Evolutionary conservation across 2,329 filamentous ascomycete genomes (phyloP).

Genomic region (Trematosphaeria pertusa): DNA sequence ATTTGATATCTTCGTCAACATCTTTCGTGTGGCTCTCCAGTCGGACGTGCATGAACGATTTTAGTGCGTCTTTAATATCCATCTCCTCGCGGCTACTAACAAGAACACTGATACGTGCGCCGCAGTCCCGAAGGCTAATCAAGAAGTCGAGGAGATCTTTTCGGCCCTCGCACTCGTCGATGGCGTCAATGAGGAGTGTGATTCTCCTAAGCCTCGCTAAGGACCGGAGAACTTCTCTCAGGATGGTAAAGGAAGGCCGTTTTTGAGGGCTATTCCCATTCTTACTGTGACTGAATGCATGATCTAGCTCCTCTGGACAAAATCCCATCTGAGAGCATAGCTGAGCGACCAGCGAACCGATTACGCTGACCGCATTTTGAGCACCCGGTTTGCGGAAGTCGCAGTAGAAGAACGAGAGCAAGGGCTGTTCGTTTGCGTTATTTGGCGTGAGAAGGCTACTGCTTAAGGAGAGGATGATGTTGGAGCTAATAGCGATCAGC

Average conservation of each 20-base stretch:
- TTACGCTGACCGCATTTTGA: not conserved
- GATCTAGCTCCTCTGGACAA: conserved; percentile 2
- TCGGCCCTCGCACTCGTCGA: conserved; percentile 2
- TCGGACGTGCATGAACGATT: not conserved
- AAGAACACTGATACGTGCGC: not conserved
- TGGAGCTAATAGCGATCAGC: too few relatives aligned
- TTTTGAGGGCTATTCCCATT: not conserved
- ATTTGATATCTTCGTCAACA: conserved; percentile 8
- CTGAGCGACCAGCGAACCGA: conserved; percentile 7
- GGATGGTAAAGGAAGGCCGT: not conserved
- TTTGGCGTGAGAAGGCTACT: too few relatives aligned
- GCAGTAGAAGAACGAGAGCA: conserved; percentile 8
- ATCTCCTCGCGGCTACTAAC: not conserved
- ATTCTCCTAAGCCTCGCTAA: not conserved
- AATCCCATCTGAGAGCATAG: conserved; percentile 5
- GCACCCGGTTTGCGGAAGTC: not conserved
- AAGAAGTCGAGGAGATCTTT: conserved; percentile 2
- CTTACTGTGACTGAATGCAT: not conserved
- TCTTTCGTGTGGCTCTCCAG: conserved; percentile 1
- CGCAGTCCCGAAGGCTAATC: not conserved
- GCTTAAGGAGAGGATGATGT: not conserved
- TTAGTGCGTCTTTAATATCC: not conserved
- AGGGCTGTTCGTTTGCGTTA: too few relatives aligned
- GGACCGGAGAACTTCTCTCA: not conserved
- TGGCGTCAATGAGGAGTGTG: conserved; percentile 1